Base-by-base conservation (phyloP, 2,329 filamentous ascomycete species). In the Penicillium sp. region DNA sequence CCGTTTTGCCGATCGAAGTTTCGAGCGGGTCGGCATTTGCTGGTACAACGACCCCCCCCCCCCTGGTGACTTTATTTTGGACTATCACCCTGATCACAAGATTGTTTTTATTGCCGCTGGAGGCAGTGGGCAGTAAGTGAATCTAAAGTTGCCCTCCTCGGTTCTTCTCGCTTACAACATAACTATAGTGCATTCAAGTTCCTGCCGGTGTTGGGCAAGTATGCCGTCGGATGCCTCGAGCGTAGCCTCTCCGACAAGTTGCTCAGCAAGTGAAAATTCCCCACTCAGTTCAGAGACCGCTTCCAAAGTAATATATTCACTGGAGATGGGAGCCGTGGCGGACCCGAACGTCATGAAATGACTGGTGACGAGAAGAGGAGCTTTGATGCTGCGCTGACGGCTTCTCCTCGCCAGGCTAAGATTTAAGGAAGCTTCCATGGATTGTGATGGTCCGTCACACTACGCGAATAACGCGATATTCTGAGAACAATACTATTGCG, bases 11-110 rank as follows among this genome's bases (percentile, higher is more conserved):
- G 70, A 75, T 10, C 75, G 85, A n/a, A 79, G 80, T 0, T 88
- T 87, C 70, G 73, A 73, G 52, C 75, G 76, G 49, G 83, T 80
- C 1, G 76, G 83, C 13, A 68, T 89, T 29, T 89, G 86, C 72
- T 89, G 86, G 86, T 89, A 89, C 65, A 83, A 82, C 2, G 86
- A 89, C 65, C 89, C 86, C 23, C 77, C n/a, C n/a, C 77, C 81
- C 2, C 83, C 81, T 3, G 85, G 81, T 5, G 83, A 89, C 62
- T 89, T 87, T 72, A 75, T 89, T 45, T 77, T 88, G 53, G 83
- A 85, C 63, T 85, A 84, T 68, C 85, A 88, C 60, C 85, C 86
- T 0, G 73, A 77, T 9, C 81, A 80, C 69, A 69, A 57, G 44
- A 68, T 67, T 15, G 36, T 68, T 34, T 68, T 68, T 38, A 58